Evolutionary conservation across 805 yeast genomes (phyloP).

Genomic region (Starmerella bombi): DNA sequence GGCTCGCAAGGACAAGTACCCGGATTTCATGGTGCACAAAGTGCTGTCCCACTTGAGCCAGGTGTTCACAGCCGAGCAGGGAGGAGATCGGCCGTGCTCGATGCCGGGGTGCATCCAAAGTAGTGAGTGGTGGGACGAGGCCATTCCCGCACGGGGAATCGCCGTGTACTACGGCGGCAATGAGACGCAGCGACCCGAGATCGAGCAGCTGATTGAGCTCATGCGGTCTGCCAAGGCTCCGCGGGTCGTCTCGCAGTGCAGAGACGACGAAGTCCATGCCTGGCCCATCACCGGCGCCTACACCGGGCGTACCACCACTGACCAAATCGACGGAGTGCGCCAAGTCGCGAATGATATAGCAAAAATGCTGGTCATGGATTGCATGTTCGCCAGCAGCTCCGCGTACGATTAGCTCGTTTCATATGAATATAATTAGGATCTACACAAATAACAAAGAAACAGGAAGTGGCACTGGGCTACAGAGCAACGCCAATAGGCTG

Average conservation of each 20-base stretch:
- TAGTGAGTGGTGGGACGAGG: conserved; percentile 30
- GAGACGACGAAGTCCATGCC: conserved; percentile 32
- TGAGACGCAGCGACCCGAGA: conserved; percentile 32
- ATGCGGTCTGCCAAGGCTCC: conserved; percentile 21
- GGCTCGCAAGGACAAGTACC: conserved; percentile 6
- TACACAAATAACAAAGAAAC: too few species aligned
- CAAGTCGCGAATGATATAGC: conserved; percentile 32
- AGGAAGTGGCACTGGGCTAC: neutral
- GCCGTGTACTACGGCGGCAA: conserved; percentile 34
- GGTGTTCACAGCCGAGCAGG: neutral
- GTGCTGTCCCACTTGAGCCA: conserved; percentile 4
- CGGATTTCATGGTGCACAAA: conserved; percentile 11
- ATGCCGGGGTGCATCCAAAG: conserved; percentile 20
- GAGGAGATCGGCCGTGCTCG: conserved; percentile 12
- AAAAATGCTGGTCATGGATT: conserved; percentile 34
- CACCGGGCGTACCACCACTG: conserved; percentile 33
- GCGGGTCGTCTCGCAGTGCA: conserved; percentile 27
- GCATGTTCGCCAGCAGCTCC: conserved; percentile 15
- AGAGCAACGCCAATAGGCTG: neutral
- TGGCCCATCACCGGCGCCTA: conserved; percentile 37
- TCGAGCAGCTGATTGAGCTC: conserved; percentile 28
- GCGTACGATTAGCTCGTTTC: neutral
- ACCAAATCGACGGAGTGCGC: conserved; percentile 34
- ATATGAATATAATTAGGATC: neutral
- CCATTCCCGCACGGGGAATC: conserved; percentile 34